Conservation (phyloP, 805 yeast genomes). For the Ogataea zsoltii region DNA sequence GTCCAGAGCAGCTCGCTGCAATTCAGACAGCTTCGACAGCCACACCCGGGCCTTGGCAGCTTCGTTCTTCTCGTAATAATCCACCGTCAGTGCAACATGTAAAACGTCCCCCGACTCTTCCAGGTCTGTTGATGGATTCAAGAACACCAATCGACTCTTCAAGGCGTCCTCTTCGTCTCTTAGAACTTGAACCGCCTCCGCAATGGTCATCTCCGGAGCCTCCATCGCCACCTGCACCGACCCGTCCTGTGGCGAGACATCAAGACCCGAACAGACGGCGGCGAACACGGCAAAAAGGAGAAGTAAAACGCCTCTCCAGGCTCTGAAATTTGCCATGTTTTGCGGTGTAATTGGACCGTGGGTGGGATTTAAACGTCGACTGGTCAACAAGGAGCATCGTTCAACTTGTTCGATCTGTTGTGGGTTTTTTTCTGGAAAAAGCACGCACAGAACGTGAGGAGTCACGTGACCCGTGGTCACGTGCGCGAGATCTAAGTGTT, state of each 20-base stretch:
- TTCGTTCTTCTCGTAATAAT: slow-evolving; percentile 29
- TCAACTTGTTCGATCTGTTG: too few species aligned
- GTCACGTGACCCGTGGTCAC: too few species aligned
- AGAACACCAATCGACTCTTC: slow-evolving; percentile 5
- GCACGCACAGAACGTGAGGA: too few species aligned
- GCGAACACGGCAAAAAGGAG: neutral
- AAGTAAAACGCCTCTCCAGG: neutral
- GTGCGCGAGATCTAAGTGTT: too few species aligned
- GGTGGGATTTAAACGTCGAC: too few species aligned
- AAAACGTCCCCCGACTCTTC: neutral
- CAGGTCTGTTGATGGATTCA: slow-evolving; percentile 1
- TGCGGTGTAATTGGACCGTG: too few species aligned
- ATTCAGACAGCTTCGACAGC: slow-evolving; percentile 18
- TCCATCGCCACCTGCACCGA: neutral
- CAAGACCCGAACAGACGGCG: neutral
- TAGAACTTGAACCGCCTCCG: slow-evolving; percentile 10
- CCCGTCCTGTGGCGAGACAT: neutral
- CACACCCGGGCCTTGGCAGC: slow-evolving; percentile 9
- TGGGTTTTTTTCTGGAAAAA: too few species aligned
- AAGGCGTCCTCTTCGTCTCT: slow-evolving; percentile 11
- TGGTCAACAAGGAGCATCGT: too few species aligned
- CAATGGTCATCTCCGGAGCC: slow-evolving; percentile 2
- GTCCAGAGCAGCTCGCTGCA: slow-evolving; percentile 25
- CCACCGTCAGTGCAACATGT: slow-evolving; percentile 30
- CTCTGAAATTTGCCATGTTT: too few species aligned